Evolutionary conservation across 352 stramenopile species (phyloP).

Genomic region (Pythium rishiriense): DNA sequence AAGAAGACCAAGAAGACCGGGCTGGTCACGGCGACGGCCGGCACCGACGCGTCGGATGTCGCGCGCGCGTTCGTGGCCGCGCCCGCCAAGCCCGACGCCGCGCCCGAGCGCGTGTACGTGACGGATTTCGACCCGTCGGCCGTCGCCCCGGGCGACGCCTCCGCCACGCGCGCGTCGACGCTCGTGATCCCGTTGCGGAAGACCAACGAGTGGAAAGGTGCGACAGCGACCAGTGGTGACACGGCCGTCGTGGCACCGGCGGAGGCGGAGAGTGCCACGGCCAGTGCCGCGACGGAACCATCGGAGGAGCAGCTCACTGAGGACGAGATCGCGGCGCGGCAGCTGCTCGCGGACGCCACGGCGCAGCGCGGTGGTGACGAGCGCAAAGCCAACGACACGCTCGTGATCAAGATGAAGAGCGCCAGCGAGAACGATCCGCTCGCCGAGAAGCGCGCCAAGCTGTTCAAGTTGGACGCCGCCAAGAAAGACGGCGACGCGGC

Average conservation of each 20-base stretch:
- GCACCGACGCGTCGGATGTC: constrained; percentile 2
- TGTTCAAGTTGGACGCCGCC: constrained; percentile 38
- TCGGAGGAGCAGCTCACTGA: constrained; percentile 19
- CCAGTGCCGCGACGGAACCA: background rate
- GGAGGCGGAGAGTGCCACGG: background rate
- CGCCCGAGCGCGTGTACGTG: constrained; percentile 66
- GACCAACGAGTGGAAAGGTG: constrained; percentile 51
- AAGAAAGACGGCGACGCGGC: constrained; percentile 7
- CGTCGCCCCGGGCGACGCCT: constrained; percentile 30
- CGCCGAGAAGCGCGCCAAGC: constrained; percentile 31
- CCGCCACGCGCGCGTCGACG: constrained; percentile 29
- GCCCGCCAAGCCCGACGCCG: constrained; percentile 8
- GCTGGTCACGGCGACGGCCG: constrained; percentile 17
- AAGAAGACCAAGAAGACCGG: constrained; percentile 67
- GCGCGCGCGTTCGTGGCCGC: constrained; percentile 27
- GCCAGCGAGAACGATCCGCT: constrained; percentile 19
- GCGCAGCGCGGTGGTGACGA: constrained; percentile 10
- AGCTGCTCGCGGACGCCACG: constrained; percentile 43
- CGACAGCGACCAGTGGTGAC: background rate
- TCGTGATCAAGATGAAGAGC: constrained; percentile 64
- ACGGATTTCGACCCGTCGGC: constrained; percentile 63
- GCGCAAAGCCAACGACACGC: constrained; percentile 17
- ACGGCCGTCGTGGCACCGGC: background rate
- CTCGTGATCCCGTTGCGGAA: constrained; percentile 76
- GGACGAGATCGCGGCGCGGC: constrained; percentile 41